Conservation (phyloP, 2,329 filamentous ascomycete species). For the Alternaria conjuncta region DNA sequence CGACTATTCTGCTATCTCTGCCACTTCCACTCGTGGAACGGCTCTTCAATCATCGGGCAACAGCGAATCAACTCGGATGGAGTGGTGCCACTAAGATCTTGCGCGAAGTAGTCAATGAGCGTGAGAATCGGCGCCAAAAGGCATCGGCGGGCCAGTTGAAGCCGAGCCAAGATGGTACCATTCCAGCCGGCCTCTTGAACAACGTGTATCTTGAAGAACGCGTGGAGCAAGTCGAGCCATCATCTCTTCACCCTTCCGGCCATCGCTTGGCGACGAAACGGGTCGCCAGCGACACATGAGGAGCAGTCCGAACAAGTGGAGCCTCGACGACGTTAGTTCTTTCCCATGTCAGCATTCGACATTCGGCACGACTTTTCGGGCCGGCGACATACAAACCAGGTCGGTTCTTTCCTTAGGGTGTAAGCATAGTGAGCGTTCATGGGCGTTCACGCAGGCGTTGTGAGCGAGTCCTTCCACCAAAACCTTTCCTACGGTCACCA, state of each 20-base stretch:
- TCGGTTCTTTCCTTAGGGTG: slow-evolving; percentile 27
- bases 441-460: slow-evolving; percentile 40
- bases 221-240: slow-evolving; percentile 48
- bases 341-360: slow-evolving; percentile 11
- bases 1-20: slow-evolving; percentile 71
- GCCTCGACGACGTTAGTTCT: neutral
- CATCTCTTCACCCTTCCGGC: slow-evolving; percentile 46
- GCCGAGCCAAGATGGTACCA: slow-evolving; percentile 20
- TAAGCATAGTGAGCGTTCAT: slow-evolving; percentile 47
- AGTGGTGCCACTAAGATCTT: slow-evolving; percentile 49
- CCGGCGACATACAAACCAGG: slow-evolving; percentile 19
- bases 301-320: neutral
- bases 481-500: slow-evolving; percentile 24
- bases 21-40: slow-evolving; percentile 71
- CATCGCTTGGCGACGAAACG: slow-evolving; percentile 37
- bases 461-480: slow-evolving; percentile 18
- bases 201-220: slow-evolving; percentile 41
- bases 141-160: slow-evolving; percentile 34
- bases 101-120: slow-evolving; percentile 52
- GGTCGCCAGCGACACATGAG: slow-evolving; percentile 12
- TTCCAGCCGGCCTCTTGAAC: slow-evolving; percentile 28
- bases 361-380: slow-evolving; percentile 9
- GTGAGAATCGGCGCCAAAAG: slow-evolving; percentile 50
- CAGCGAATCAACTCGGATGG: slow-evolving; percentile 55
- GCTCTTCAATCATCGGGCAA: slow-evolving; percentile 66